Evolutionary conservation across 192 early-diverging fungal species (phyloP), one percentile per base, ranked within the genome.

Genomic region (Linnemannia exigua): DNA sequence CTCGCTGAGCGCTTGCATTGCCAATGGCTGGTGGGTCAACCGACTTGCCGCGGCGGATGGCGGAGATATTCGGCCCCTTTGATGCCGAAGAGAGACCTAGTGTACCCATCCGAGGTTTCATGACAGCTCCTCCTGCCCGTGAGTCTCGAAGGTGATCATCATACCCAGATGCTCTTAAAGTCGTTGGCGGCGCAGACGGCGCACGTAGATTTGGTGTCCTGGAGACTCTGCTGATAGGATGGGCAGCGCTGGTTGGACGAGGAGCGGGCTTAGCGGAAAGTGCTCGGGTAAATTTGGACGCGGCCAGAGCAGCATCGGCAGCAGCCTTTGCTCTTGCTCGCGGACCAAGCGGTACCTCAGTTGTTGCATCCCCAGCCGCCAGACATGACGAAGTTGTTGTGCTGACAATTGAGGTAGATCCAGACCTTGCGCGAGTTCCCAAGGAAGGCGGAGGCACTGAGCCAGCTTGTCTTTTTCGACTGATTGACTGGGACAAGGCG

Each of bases 241-340:
- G 44, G 15, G 37, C 37, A 70, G 50, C 44, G 67, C 66, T 48
- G 28, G 58, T 58, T 33, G n/a, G 2, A 22, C 15, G 33, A 20
- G 54, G 22, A 5, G 41, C 22, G 5, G 70, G 35, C 16, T 41
- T 68, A 41, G 68, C 33, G 4, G 31, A 51, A 20, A 28, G 68
- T 33, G 38, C 71, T n/a, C 79, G 79, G 7, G 73, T 63, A 46
- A 41, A 38, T 47, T 86, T 86, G 31, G 74, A 22, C 0, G 84
- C 84, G 3, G 84, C 84, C 31, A 86, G n/a, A 2, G 79, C 79
- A 6, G 84, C 84, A n/a, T 86, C 84, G 2, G 84, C 67, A 17
- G 84, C 84, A 9, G 84, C 84, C 28, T 86, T 86, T 22, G 84
- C 84, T 77, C 84, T 54, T 1, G 84, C 84, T n/a, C 84, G 74